Evolutionary conservation across 2,329 filamentous ascomycete species (phyloP).

Genomic region (Colletotrichum endophyticum): DNA sequence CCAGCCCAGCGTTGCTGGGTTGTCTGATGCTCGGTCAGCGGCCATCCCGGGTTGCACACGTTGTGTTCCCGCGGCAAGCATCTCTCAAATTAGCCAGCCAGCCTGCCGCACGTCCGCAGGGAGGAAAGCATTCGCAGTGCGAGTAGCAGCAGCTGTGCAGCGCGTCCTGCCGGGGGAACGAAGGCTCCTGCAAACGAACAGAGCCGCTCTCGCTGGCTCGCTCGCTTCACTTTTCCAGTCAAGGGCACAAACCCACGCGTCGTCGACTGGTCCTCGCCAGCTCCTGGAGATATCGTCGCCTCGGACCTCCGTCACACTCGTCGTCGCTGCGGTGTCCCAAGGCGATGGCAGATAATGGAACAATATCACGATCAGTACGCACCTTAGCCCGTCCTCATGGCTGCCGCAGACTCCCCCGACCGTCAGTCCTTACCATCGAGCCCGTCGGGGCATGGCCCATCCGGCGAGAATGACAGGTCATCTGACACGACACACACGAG

Average conservation of each 20-base stretch:
- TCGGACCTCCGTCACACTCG: neutral
- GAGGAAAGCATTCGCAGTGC: neutral
- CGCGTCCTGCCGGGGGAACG: neutral
- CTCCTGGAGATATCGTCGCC: neutral
- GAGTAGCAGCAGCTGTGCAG: neutral
- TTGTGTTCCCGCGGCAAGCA: neutral
- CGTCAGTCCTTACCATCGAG: neutral
- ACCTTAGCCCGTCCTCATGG: constrained; percentile 10
- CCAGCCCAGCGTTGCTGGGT: neutral
- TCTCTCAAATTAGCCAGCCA: neutral
- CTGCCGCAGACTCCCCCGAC: neutral
- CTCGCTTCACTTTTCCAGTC: neutral
- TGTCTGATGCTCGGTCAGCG: neutral
- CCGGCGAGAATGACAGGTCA: neutral
- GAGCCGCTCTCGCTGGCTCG: neutral
- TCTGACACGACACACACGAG: neutral
- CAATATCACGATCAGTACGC: constrained; percentile 6
- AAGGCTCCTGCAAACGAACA: neutral
- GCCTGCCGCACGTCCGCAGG: neutral
- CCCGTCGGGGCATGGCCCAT: neutral
- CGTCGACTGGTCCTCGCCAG: neutral
- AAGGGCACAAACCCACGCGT: neutral
- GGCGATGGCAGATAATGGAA: constrained; percentile 8
- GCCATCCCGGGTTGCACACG: neutral
- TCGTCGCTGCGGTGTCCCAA: neutral